Evolutionary conservation across 1,139 yeast genomes (phyloP).

Genomic region (Protomyces inundatus): DNA sequence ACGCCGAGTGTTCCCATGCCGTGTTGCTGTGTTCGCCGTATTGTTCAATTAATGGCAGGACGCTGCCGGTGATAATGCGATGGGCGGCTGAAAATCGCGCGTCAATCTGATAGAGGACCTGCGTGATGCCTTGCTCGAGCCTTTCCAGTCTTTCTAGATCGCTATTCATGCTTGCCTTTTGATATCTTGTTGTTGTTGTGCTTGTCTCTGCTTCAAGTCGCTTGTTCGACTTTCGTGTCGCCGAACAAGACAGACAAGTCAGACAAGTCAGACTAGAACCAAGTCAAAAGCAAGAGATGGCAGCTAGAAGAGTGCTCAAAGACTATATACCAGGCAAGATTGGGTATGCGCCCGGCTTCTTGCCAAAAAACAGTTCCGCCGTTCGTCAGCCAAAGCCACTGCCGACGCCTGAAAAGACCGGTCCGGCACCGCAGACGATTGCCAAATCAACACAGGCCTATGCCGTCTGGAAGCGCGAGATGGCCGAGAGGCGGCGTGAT

Average conservation of each 20-base stretch:
- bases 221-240: background rate
- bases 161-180: background rate
- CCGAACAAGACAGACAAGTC: background rate
- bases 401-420: constrained; percentile 5
- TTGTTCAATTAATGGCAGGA: constrained; percentile 57
- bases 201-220: background rate
- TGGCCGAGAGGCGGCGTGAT: background rate
- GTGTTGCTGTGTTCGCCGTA: constrained; percentile 53
- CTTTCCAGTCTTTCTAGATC: constrained; percentile 47
- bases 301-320: background rate
- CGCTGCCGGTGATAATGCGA: constrained; percentile 54
- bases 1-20: constrained; percentile 50
- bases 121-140: constrained; percentile 75
- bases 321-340: constrained; percentile 10
- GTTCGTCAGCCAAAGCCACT: constrained; percentile 3
- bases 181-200: background rate
- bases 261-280: background rate
- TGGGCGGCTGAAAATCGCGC: constrained; percentile 61
- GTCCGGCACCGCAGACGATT: background rate
- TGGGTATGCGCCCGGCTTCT: constrained; percentile 11
- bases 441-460: background rate
- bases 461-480: constrained; percentile 10
- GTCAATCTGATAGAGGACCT: constrained; percentile 74
- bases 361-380: constrained; percentile 5
- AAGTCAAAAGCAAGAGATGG: background rate